phyloP scores from a whole-genome alignment of 2,329 filamentous ascomycete species.

The Ophiostoma australiae region DNA sequence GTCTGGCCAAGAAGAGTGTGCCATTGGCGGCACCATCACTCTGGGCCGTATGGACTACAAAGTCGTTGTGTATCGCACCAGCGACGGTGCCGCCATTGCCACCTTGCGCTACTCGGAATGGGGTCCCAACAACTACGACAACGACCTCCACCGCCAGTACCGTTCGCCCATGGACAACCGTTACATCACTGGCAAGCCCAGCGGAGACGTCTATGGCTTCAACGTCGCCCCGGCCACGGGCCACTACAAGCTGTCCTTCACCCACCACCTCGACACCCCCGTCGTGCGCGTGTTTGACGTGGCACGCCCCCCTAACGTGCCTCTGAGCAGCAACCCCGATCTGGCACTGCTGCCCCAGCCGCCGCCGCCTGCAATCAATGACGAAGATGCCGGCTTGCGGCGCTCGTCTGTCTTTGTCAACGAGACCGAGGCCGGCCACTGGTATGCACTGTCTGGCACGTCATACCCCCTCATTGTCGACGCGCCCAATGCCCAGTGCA shows the following conservation, averaged over 20 bases:
- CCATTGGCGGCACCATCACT: slow-evolving; percentile 72
- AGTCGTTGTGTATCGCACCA: slow-evolving; percentile 69
- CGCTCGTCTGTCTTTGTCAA: slow-evolving; percentile 76
- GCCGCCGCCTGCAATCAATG: slow-evolving; percentile 53
- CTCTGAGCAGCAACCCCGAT: slow-evolving; percentile 61
- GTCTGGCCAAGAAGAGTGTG: slow-evolving; percentile 62
- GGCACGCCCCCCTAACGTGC: slow-evolving; percentile 64
- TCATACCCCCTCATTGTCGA: slow-evolving; percentile 73
- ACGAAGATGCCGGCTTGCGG: slow-evolving; percentile 48
- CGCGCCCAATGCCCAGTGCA: slow-evolving; percentile 27
- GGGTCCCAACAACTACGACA: slow-evolving; percentile 86
- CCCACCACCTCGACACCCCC: slow-evolving; percentile 65
- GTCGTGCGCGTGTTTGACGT: slow-evolving; percentile 88
- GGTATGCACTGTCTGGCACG: slow-evolving; percentile 87
- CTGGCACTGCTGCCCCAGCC: slow-evolving; percentile 86
- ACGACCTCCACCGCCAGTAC: slow-evolving; percentile 81
- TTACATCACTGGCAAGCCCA: slow-evolving; percentile 82
- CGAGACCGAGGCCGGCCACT: slow-evolving; percentile 76
- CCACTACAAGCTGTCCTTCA: slow-evolving; percentile 55
- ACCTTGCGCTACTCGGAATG: slow-evolving; percentile 92
- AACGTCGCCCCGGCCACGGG: slow-evolving; percentile 50
- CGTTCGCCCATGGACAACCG: slow-evolving; percentile 73
- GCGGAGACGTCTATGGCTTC: slow-evolving; percentile 78
- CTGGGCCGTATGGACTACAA: slow-evolving; percentile 86
- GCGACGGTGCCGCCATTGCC: slow-evolving; percentile 70